Conservation (phyloP, 106 monocot species). For the Amphibolis antarctica region DNA sequence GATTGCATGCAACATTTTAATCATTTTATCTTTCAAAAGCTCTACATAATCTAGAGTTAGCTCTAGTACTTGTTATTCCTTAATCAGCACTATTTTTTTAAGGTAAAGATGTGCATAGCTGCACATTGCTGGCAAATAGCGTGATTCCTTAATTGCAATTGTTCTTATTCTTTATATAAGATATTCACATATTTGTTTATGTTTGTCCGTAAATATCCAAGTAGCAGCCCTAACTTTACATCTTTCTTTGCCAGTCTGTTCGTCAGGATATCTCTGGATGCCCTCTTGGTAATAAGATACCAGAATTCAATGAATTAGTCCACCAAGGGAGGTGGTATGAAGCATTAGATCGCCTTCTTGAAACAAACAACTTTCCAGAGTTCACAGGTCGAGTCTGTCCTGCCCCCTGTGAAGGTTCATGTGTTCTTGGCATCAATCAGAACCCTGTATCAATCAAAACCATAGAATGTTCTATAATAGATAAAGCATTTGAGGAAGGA, state of each 20-base stretch:
- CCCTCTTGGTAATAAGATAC: conserved; percentile 96
- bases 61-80: too few relatives aligned
- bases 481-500: conserved; percentile 77
- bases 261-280: conserved; percentile 76
- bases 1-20: too few relatives aligned
- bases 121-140: too few relatives aligned
- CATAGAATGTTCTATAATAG: conserved; percentile 87
- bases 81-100: too few relatives aligned
- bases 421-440: conserved; percentile 90
- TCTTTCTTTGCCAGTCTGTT: neutral
- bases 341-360: conserved; percentile 76
- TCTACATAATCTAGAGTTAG: too few relatives aligned
- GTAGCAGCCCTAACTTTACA: neutral
- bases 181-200: too few relatives aligned
- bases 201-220: neutral
- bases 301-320: conserved; percentile 89
- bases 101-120: too few relatives aligned
- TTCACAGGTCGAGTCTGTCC: conserved; percentile 93
- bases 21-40: too few relatives aligned
- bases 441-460: conserved; percentile 94
- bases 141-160: too few relatives aligned
- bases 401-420: conserved; percentile 91
- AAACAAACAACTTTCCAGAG: conserved; percentile 96
- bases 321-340: conserved; percentile 85
- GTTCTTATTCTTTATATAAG: too few relatives aligned